These are phyloP conservation scores for Teratosphaeria epicoccoides DNA, from an alignment of 2,329 filamentous ascomycete species.

Conservation along the genomic window DNA sequence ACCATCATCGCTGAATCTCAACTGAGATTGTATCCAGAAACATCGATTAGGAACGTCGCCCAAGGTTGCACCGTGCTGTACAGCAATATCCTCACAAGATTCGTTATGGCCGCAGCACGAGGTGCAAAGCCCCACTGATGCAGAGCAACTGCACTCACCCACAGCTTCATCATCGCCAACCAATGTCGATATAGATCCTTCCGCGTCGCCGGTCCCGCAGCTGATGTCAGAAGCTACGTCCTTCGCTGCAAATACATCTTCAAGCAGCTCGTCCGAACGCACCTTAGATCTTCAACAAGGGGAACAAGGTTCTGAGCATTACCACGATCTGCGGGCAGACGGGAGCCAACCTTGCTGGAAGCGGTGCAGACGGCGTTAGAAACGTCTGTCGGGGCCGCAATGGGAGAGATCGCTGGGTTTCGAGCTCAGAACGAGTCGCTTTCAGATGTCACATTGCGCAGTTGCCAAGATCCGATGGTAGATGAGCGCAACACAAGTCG, in stretches of 20 bases:
- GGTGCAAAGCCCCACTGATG: too few relatives aligned
- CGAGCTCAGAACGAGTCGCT: background rate
- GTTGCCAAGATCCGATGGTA: background rate
- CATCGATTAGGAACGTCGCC: too few relatives aligned
- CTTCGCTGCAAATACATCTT: background rate
- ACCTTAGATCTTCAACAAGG: background rate
- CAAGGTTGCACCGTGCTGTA: too few relatives aligned
- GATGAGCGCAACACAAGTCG: too few relatives aligned
- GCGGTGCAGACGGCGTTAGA: background rate
- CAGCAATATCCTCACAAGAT: too few relatives aligned
- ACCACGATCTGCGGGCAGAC: background rate
- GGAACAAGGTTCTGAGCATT: background rate
- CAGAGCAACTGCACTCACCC: too few relatives aligned
- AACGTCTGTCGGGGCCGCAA: background rate
- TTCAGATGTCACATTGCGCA: background rate
- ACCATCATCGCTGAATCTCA: too few relatives aligned
- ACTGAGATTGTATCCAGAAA: too few relatives aligned
- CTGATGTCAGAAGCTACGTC: background rate
- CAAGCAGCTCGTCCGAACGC: background rate
- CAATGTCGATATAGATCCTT: background rate
- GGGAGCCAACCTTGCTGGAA: background rate
- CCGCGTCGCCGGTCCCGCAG: background rate
- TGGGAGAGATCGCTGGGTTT: background rate
- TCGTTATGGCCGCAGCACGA: too few relatives aligned
- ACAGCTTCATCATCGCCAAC: too few relatives aligned